A percentile compares a stretch with the other conserved stretches of the same genome.
phyloP scores from a whole-genome alignment of 108 stramenopile genomes.

The Fragilaria radians region DNA sequence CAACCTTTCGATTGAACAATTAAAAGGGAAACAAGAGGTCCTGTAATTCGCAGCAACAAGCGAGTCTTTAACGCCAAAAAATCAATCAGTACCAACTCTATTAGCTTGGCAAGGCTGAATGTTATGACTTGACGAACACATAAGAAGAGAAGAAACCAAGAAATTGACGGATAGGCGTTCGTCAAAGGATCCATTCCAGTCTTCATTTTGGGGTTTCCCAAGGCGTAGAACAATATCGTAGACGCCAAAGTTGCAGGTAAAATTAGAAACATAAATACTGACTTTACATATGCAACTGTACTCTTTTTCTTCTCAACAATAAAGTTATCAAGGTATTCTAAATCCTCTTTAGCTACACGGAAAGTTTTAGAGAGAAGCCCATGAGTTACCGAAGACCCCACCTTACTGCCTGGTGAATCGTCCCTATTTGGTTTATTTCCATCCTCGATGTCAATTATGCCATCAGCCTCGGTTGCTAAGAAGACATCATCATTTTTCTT shows the following conservation, averaged over 20 bases:
- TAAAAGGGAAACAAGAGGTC: conserved; percentile 21
- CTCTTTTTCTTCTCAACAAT: conserved; percentile 10
- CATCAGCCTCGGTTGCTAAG: too few relatives aligned
- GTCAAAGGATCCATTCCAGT: neutral
- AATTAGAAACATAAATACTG: conserved; percentile 8
- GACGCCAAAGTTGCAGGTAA: conserved; percentile 14
- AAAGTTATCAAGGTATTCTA: conserved; percentile 9
- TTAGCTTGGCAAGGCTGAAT: conserved; percentile 11
- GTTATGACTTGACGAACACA: conserved; percentile 32
- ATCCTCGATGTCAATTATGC: too few relatives aligned
- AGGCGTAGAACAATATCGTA: conserved; percentile 12
- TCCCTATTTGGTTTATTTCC: too few relatives aligned
- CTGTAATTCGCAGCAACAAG: conserved; percentile 14
- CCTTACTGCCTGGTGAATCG: too few relatives aligned
- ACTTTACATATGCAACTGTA: neutral
- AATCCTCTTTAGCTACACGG: conserved; percentile 10
- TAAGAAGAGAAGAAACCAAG: conserved; percentile 36
- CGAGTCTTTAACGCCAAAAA: conserved; percentile 22
- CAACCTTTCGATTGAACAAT: conserved; percentile 41
- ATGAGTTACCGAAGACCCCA: too few relatives aligned
- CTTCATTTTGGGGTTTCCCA: conserved; percentile 21
- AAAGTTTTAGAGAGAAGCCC: neutral
- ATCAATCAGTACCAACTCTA: conserved; percentile 29
- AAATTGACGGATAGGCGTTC: conserved; percentile 17
- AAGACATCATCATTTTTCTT: neutral